Evolutionary conservation across 768 basidiomycete genomes (phyloP).

Genomic region (Trametes coccinea): DNA sequence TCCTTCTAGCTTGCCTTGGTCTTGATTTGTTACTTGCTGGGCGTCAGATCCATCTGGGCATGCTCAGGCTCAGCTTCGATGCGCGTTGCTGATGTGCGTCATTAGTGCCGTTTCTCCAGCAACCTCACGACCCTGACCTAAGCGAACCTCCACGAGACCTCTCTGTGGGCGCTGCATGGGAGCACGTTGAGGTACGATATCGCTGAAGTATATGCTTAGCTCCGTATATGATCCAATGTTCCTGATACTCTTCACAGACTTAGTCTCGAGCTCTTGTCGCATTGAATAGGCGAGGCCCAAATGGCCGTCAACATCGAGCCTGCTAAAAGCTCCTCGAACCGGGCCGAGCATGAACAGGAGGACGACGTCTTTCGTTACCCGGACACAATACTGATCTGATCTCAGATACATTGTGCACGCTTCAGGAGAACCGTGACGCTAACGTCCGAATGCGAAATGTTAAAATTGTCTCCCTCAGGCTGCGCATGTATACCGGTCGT

Average conservation of each 20-base stretch:
- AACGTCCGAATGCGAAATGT: too few species aligned
- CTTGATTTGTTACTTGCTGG: neutral
- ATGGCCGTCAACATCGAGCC: conserved; percentile 1
- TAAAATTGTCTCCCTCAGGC: too few species aligned
- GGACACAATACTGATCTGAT: too few species aligned
- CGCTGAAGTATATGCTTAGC: neutral
- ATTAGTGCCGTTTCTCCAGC: neutral
- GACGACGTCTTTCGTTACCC: too few species aligned
- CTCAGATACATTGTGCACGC: too few species aligned
- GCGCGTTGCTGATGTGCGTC: neutral
- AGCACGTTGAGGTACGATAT: neutral
- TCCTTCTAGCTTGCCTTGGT: neutral
- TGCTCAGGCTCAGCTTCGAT: neutral
- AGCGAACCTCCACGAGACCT: neutral
- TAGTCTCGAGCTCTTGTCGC: neutral
- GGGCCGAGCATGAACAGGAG: conserved; percentile 10
- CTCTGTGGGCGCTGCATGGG: neutral
- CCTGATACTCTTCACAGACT: neutral
- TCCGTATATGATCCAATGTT: neutral
- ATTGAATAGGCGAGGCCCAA: neutral
- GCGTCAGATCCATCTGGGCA: conserved; percentile 5
- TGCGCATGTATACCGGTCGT: too few species aligned
- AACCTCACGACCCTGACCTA: neutral
- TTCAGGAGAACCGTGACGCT: too few species aligned
- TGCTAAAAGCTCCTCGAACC: conserved; percentile 10